Evolutionary conservation across 2,329 filamentous ascomycete species (phyloP).

Genomic region (Periconia sp.): DNA sequence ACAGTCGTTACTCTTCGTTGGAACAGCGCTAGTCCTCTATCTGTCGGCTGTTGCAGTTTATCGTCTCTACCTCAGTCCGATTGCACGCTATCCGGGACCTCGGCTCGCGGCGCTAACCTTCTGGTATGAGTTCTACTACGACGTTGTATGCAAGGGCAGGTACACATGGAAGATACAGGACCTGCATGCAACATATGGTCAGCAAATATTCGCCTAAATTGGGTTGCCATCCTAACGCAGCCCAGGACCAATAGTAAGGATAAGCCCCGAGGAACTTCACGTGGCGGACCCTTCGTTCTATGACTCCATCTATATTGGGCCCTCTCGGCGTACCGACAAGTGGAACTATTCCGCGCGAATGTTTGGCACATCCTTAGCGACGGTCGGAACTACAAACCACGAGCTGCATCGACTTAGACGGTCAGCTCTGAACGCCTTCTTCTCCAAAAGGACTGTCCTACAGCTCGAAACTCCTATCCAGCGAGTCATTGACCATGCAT

Average conservation of each 20-base stretch:
- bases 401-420: slow-evolving; percentile 31
- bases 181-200: slow-evolving; percentile 28
- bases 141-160: slow-evolving; percentile 22
- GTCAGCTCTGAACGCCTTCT: slow-evolving; percentile 32
- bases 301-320: slow-evolving; percentile 25
- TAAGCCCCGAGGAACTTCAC: slow-evolving; percentile 29
- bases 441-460: slow-evolving; percentile 24
- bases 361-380: slow-evolving; percentile 23
- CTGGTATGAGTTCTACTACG: slow-evolving; percentile 35
- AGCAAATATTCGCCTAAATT: background rate
- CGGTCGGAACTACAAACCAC: slow-evolving; percentile 26
- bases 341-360: slow-evolving; percentile 26
- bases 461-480: slow-evolving; percentile 6
- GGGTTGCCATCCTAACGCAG: background rate
- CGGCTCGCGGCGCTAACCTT: slow-evolving; percentile 30
- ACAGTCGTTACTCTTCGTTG: background rate
- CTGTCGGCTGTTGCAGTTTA: slow-evolving; percentile 14
- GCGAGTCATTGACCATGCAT: slow-evolving; percentile 8
- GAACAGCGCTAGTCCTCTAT: slow-evolving; percentile 1
- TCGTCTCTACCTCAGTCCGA: slow-evolving; percentile 25
- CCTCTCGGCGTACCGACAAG: slow-evolving; percentile 24
- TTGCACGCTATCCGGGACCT: slow-evolving; percentile 27
- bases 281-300: slow-evolving; percentile 21
- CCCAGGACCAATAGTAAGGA: slow-evolving; percentile 28
- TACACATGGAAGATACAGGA: slow-evolving; percentile 26